Conservation (phyloP, 2,329 filamentous ascomycete species). For the Orbilia brochopaga region DNA sequence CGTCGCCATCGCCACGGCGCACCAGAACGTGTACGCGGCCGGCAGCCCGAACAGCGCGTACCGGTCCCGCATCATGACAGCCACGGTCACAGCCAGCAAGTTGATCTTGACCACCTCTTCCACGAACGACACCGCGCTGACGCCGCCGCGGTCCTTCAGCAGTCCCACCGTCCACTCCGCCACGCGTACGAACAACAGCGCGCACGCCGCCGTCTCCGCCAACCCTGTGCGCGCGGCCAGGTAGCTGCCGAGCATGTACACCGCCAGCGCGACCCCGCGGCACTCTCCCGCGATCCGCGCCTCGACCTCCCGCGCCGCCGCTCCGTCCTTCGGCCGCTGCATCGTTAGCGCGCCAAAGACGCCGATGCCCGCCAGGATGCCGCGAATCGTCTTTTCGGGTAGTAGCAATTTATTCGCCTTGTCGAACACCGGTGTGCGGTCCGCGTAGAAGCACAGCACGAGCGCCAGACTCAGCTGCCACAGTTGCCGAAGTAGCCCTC, state of each 20-base stretch:
- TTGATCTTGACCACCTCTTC: conserved; percentile 66
- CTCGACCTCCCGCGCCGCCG: conserved; percentile 59
- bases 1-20: conserved; percentile 65
- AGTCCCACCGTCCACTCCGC: conserved; percentile 69
- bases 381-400: conserved; percentile 56
- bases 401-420: conserved; percentile 63
- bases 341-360: conserved; percentile 54
- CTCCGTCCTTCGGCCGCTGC: conserved; percentile 30
- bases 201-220: conserved; percentile 63
- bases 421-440: conserved; percentile 64
- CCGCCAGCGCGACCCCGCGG: conserved; percentile 70
- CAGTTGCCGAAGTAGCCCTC: conserved; percentile 23
- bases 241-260: conserved; percentile 67
- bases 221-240: conserved; percentile 60
- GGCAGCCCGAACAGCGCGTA: conserved; percentile 68
- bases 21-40: conserved; percentile 68
- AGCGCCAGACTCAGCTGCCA: conserved; percentile 55
- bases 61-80: conserved; percentile 65
- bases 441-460: conserved; percentile 63
- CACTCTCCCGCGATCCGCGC: conserved; percentile 68
- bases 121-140: conserved; percentile 64
- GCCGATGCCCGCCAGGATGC: conserved; percentile 54
- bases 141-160: conserved; percentile 60
- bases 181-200: conserved; percentile 65
- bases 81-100: conserved; percentile 63